These are phyloP conservation scores for Carex kokanica DNA, from an alignment of 176 grass and related monocot genomes.

Conservation along the genomic window DNA sequence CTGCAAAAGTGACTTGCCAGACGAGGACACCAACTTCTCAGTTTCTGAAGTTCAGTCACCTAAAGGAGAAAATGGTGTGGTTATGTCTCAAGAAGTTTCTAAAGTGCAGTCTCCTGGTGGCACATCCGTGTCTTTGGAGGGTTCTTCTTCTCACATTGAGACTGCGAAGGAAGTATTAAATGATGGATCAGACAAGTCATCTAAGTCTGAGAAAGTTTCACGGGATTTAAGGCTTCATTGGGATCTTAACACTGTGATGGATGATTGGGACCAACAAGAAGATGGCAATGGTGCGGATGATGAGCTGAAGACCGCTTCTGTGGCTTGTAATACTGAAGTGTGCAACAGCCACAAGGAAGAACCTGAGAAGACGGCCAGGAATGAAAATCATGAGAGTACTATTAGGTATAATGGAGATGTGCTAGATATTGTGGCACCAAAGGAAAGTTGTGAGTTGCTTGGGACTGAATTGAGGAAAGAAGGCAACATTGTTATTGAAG, in stretches of 20 bases:
- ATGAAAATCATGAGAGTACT: constrained; percentile 19
- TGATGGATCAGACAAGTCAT: constrained; percentile 27
- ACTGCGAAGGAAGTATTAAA: constrained; percentile 3
- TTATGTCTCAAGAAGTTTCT: constrained; percentile 24
- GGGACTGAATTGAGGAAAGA: constrained; percentile 22
- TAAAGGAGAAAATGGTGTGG: constrained; percentile 35
- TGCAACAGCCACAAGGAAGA: constrained; percentile 4
- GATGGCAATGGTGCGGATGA: constrained; percentile 24
- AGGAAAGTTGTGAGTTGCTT: constrained; percentile 12
- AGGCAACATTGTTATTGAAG: constrained; percentile 15
- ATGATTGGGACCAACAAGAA: constrained; percentile 53
- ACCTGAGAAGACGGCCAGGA: background rate
- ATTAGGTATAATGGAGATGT: constrained; percentile 25
- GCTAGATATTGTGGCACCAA: constrained; percentile 11
- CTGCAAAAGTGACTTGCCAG: constrained; percentile 54
- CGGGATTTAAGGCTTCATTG: constrained; percentile 74
- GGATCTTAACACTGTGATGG: constrained; percentile 94
- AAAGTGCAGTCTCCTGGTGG: background rate
- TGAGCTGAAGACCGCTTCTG: constrained; percentile 26
- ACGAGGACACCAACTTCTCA: constrained; percentile 30
- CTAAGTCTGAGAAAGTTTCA: constrained; percentile 23
- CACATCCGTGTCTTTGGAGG: background rate
- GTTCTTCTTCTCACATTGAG: background rate
- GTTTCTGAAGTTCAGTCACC: constrained; percentile 32
- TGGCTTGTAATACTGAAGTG: constrained; percentile 24